Evolutionary conservation across 139 green algal genomes (phyloP).

Genomic region (Auxenochlorella pyrenoidosa): DNA sequence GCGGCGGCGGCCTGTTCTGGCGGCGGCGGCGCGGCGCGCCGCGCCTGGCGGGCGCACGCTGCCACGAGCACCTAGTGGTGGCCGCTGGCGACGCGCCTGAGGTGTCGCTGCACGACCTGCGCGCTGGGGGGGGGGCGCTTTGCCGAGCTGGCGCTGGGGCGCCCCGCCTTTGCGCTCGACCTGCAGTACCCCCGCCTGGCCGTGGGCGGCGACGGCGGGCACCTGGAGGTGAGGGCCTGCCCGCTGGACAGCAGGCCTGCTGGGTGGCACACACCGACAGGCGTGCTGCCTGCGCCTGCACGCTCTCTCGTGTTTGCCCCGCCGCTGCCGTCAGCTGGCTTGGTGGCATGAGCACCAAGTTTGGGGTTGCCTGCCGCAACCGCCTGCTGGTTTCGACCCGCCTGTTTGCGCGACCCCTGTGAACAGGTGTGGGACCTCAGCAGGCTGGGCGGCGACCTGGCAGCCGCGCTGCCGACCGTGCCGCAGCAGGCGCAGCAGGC

Average conservation of each 20-base stretch:
- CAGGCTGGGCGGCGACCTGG: neutral
- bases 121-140: neutral
- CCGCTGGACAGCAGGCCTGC: too few species aligned
- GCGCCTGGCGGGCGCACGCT: neutral
- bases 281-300: neutral
- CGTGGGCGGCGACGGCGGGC: neutral
- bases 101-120: conserved; percentile 14
- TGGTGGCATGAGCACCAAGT: too few species aligned
- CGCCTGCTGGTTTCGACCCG: too few species aligned
- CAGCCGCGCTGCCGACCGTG: neutral
- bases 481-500: neutral
- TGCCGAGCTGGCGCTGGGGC: conserved; percentile 21
- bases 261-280: too few species aligned
- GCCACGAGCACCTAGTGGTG: conserved; percentile 21
- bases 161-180: conserved; percentile 15
- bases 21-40: neutral
- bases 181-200: conserved; percentile 8
- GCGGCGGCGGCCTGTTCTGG: neutral
- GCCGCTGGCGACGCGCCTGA: conserved; percentile 5
- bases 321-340: neutral
- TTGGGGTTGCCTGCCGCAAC: too few species aligned
- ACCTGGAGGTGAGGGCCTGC: neutral
- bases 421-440: conserved; percentile 14
- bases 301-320: neutral
- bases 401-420: too few species aligned